Percentiles rank a stretch among this genome's conserved stretches.
Evolutionary conservation across 352 stramenopile species (phyloP).

Genomic region (Pythium aquatile): DNA sequence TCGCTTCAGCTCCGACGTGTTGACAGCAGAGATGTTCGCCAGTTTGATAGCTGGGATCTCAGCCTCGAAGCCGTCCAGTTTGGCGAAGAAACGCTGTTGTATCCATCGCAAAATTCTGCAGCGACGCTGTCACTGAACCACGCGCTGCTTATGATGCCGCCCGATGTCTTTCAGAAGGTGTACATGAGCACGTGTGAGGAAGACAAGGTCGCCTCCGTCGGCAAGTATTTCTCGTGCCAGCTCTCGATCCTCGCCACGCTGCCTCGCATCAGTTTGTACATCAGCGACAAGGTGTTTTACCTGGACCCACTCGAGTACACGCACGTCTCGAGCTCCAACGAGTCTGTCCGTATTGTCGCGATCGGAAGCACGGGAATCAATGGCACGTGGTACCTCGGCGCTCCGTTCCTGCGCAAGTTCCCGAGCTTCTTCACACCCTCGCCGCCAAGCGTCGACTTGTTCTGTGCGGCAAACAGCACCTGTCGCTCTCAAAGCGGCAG

Average conservation of each 20-base stretch:
- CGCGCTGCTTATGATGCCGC: constrained; percentile 3
- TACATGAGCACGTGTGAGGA: constrained; percentile 8
- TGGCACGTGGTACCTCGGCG: constrained; percentile 9
- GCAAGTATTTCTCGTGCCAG: background rate
- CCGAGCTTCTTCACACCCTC: background rate
- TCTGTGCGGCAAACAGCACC: background rate
- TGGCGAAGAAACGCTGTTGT: constrained; percentile 3
- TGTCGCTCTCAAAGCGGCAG: background rate
- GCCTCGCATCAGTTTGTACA: constrained; percentile 8
- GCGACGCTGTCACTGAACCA: constrained; percentile 12
- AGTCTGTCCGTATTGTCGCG: constrained; percentile 3
- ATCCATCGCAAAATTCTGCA: constrained; percentile 5
- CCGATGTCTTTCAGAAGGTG: constrained; percentile 2
- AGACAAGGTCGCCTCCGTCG: background rate
- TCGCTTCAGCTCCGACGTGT: background rate
- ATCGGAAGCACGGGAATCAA: background rate
- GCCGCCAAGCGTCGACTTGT: background rate
- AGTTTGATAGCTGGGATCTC: constrained; percentile 3
- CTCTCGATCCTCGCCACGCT: background rate
- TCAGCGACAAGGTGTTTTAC: constrained; percentile 7
- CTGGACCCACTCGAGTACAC: constrained; percentile 15
- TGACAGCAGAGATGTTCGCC: background rate
- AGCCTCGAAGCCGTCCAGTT: constrained; percentile 12
- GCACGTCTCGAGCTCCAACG: background rate
- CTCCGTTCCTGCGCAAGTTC: constrained; percentile 12